Percentiles rank a stretch among this genome's conserved stretches.
Evolutionary conservation across 106 monocot genomes (phyloP).

Genomic region (Xerophyta viscosa): DNA sequence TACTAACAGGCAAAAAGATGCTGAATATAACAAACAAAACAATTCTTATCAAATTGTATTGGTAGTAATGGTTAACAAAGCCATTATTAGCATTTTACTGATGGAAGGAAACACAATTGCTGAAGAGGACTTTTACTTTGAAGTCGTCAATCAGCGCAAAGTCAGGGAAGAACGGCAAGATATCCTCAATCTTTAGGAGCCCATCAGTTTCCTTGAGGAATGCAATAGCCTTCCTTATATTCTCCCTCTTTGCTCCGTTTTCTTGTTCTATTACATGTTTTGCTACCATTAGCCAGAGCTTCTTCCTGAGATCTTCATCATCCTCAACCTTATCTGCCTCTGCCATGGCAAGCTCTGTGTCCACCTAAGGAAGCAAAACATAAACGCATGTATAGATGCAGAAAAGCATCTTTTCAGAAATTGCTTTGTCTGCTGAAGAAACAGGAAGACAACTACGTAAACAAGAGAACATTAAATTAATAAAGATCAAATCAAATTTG

Average conservation of each 20-base stretch:
- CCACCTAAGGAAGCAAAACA: slow-evolving; percentile 53
- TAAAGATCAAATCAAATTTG: too few species aligned
- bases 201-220: slow-evolving; percentile 97
- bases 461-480: too few species aligned
- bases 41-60: too few species aligned
- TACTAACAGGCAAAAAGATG: too few species aligned
- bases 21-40: too few species aligned
- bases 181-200: slow-evolving; percentile 96
- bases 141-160: slow-evolving; percentile 98
- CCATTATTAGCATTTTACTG: too few species aligned
- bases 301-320: slow-evolving; percentile 94
- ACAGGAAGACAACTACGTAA: too few species aligned
- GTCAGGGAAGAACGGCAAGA: slow-evolving; percentile 96
- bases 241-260: slow-evolving; percentile 96
- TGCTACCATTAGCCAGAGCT: slow-evolving; percentile 98
- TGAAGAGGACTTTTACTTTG: slow-evolving; percentile 57
- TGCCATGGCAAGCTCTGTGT: slow-evolving; percentile 97
- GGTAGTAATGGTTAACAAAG: too few species aligned
- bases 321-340: slow-evolving; percentile 99
- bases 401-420: too few species aligned
- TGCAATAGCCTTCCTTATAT: slow-evolving; percentile 95
- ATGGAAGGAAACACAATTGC: too few species aligned
- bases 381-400: too few species aligned
- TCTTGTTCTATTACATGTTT: slow-evolving; percentile 96
- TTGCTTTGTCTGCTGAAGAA: too few species aligned